These are phyloP conservation scores for Sclerotinia borealis DNA, from an alignment of 2,329 filamentous ascomycete species.

Conservation along the genomic window DNA sequence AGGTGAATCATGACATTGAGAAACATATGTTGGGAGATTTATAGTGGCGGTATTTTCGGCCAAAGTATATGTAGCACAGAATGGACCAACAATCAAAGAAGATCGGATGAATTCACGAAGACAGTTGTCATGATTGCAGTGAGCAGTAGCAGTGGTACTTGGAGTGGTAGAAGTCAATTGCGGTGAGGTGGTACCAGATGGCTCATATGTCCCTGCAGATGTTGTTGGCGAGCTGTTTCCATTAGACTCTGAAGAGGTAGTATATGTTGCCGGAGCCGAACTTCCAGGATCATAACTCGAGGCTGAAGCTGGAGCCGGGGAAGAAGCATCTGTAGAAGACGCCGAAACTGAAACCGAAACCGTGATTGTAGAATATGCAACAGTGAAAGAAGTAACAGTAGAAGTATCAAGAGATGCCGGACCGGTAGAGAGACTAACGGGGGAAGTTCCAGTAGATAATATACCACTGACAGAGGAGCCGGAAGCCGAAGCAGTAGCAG, in stretches of 20 bases:
- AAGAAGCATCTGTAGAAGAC: background rate
- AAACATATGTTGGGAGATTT: constrained; percentile 23
- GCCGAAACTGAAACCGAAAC: background rate
- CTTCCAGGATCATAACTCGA: constrained; percentile 11
- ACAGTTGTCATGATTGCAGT: constrained; percentile 26
- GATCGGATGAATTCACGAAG: constrained; percentile 23
- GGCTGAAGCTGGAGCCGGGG: constrained; percentile 2
- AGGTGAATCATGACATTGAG: constrained; percentile 20
- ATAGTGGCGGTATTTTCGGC: constrained; percentile 18
- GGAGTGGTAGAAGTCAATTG: background rate
- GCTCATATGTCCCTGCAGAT: background rate
- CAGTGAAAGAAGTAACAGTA: background rate
- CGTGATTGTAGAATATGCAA: constrained; percentile 4
- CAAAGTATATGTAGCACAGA: constrained; percentile 27
- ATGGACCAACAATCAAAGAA: constrained; percentile 16
- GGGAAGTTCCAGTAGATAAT: constrained; percentile 1
- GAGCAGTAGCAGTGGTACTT: constrained; percentile 6
- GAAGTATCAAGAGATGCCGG: constrained; percentile 4
- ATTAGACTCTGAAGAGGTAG: background rate
- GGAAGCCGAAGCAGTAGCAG: background rate
- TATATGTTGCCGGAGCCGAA: background rate
- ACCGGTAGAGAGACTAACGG: background rate
- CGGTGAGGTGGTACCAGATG: constrained; percentile 1
- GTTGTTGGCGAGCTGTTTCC: background rate
- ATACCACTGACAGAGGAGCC: background rate